phyloP scores from a whole-genome alignment of 306 rosid genomes.

The Trifolium pratense region DNA sequence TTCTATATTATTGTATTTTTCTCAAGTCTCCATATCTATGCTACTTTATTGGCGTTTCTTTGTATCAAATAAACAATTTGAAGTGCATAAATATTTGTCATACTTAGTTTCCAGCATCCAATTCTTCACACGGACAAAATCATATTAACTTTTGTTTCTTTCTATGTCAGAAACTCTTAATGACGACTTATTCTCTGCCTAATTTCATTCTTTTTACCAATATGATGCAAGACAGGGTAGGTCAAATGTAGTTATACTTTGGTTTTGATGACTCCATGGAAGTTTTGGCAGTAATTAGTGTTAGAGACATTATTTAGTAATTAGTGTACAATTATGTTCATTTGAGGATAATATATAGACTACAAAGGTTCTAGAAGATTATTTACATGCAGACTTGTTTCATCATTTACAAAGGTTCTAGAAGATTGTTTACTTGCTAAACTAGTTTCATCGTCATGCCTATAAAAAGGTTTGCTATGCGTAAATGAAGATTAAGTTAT shows the following conservation, averaged over 20 bases:
- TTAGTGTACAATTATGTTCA: too few species aligned
- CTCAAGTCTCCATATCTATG: neutral
- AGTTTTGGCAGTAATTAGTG: too few species aligned
- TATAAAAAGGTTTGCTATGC: too few species aligned
- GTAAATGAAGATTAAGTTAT: too few species aligned
- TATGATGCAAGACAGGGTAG: neutral
- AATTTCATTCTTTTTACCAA: conserved; percentile 22
- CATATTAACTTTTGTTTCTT: conserved; percentile 20
- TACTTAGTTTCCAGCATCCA: conserved; percentile 25
- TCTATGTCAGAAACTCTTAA: neutral
- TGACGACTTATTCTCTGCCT: neutral
- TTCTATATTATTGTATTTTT: conserved; percentile 9
- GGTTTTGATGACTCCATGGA: neutral
- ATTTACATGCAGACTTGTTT: too few species aligned
- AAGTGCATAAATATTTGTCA: neutral
- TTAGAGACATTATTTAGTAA: too few species aligned
- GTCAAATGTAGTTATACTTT: neutral
- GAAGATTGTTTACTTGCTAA: too few species aligned
- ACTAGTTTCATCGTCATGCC: too few species aligned
- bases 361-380: too few species aligned
- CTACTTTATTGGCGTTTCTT: conserved; percentile 9
- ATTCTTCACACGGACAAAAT: conserved; percentile 14
- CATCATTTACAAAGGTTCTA: too few species aligned
- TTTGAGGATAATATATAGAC: too few species aligned
- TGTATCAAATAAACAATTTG: conserved; percentile 20